These are phyloP conservation scores for Phytophthora agathidicida DNA, from an alignment of 352 stramenopile genomes.

Conservation along the genomic window DNA sequence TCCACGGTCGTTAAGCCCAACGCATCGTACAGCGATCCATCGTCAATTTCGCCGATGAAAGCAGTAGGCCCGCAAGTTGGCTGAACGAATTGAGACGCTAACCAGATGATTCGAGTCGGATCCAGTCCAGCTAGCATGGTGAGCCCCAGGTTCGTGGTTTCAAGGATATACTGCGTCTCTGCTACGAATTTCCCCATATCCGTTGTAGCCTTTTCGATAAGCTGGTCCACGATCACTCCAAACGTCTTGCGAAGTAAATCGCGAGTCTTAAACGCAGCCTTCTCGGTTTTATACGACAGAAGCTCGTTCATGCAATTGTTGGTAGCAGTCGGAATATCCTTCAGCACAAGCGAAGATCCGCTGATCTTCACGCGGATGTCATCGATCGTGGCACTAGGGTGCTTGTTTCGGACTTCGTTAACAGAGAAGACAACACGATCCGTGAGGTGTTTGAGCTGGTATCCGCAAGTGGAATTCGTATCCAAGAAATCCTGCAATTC, in stretches of 20 bases:
- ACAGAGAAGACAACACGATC: constrained; percentile 25
- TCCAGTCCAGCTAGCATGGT: constrained; percentile 37
- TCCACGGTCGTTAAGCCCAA: constrained; percentile 11
- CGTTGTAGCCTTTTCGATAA: constrained; percentile 16
- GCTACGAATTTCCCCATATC: constrained; percentile 17
- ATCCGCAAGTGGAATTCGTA: constrained; percentile 26
- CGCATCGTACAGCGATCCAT: constrained; percentile 13
- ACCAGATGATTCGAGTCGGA: constrained; percentile 33
- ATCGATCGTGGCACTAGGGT: constrained; percentile 8
- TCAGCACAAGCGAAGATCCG: constrained; percentile 20
- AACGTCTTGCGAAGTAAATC: constrained; percentile 28
- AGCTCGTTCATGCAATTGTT: constrained; percentile 30
- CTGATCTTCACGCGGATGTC: constrained; percentile 24
- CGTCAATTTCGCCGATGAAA: constrained; percentile 26
- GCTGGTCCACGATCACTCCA: constrained; percentile 27
- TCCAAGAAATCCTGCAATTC: constrained; percentile 30
- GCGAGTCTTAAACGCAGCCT: constrained; percentile 19
- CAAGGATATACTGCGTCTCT: constrained; percentile 29
- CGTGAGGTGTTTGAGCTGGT: constrained; percentile 30
- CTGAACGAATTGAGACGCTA: constrained; percentile 43
- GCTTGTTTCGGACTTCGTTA: constrained; percentile 14
- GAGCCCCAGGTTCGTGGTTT: constrained; percentile 39
- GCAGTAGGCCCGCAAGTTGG: constrained; percentile 29
- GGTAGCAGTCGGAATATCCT: constrained; percentile 13
- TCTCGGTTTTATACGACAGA: constrained; percentile 13